These are phyloP conservation scores for Phytopythium vexans DNA, from an alignment of 352 stramenopile genomes.

Conservation along the genomic window DNA sequence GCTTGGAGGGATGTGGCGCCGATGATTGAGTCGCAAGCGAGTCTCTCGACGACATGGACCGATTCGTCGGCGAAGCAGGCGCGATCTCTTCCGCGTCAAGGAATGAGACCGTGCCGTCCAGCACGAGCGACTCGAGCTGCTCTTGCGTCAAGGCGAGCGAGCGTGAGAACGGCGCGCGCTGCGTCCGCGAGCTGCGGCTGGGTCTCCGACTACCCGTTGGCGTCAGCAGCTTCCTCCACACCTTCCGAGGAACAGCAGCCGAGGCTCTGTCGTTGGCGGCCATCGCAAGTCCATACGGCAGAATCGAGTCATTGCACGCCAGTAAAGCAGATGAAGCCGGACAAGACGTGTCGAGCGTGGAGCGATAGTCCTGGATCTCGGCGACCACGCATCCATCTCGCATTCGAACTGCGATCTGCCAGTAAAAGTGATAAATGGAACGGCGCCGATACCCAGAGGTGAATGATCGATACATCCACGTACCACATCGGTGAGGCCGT, in stretches of 20 bases:
- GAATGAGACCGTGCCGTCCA: slow-evolving; percentile 29
- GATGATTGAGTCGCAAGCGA: too few species aligned
- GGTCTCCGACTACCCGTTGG: not conserved
- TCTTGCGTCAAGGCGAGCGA: slow-evolving; percentile 11
- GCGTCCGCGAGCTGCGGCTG: not conserved
- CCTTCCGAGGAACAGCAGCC: not conserved
- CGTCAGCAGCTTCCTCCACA: slow-evolving; percentile 5
- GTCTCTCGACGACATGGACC: slow-evolving; percentile 15
- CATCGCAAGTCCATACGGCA: not conserved
- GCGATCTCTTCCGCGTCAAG: slow-evolving; percentile 25
- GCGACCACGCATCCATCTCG: slow-evolving; percentile 17
- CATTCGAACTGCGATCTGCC: slow-evolving; percentile 3
- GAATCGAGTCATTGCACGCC: not conserved
- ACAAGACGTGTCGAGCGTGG: slow-evolving; percentile 15
- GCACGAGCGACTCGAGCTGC: slow-evolving; percentile 31
- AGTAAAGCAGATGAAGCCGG: slow-evolving; percentile 36
- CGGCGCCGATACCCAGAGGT: not conserved
- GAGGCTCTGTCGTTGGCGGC: too few species aligned
- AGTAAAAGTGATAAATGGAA: slow-evolving; percentile 5
- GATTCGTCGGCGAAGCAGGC: slow-evolving; percentile 19
- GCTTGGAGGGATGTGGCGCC: too few species aligned
- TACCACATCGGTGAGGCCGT: slow-evolving; percentile 60
- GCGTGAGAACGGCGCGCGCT: slow-evolving; percentile 8
- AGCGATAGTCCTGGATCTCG: slow-evolving; percentile 39
- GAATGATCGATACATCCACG: slow-evolving; percentile 1